phyloP scores from a whole-genome alignment of 2,329 filamentous ascomycete species.

The Xylariaceae sp. region DNA sequence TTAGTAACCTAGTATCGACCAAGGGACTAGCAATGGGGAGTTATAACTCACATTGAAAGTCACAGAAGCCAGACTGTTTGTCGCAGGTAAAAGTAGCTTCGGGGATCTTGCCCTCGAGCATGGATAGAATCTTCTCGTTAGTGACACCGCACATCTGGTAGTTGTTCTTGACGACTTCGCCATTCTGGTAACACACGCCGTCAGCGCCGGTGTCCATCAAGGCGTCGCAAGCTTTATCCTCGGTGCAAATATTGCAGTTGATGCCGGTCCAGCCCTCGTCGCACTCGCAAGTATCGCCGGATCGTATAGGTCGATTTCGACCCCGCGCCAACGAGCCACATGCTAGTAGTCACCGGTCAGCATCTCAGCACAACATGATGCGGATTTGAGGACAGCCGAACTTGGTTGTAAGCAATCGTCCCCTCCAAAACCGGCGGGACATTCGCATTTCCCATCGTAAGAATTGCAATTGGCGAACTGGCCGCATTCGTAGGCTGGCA shows the following conservation, averaged over 20 bases:
- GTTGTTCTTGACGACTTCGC: conserved; percentile 87
- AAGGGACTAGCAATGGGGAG: not conserved
- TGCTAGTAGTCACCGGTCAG: conserved; percentile 45
- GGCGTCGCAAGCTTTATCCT: conserved; percentile 75
- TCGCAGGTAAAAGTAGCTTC: conserved; percentile 94
- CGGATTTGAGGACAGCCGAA: conserved; percentile 34
- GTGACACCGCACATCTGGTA: conserved; percentile 98
- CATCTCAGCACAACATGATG: not conserved
- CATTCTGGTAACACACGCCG: conserved; percentile 87
- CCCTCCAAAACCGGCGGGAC: conserved; percentile 86
- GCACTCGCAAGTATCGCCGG: conserved; percentile 70
- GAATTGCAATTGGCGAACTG: conserved; percentile 88
- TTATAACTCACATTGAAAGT: conserved; percentile 75
- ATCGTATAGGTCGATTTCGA: conserved; percentile 68
- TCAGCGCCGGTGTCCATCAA: conserved; percentile 78
- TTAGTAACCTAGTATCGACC: conserved; percentile 9
- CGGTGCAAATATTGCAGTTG: conserved; percentile 94
- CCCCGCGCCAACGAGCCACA: conserved; percentile 85
- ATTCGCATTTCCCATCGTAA: conserved; percentile 87
- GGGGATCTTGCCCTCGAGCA: conserved; percentile 77
- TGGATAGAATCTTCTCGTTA: conserved; percentile 85
- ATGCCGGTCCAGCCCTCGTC: conserved; percentile 93
- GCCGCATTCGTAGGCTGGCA: conserved; percentile 84
- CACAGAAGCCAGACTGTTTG: conserved; percentile 67
- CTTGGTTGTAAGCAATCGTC: conserved; percentile 85